These are phyloP conservation scores for Cyberlindnera japonica DNA, from an alignment of 805 yeast species.

Conservation along the genomic window DNA sequence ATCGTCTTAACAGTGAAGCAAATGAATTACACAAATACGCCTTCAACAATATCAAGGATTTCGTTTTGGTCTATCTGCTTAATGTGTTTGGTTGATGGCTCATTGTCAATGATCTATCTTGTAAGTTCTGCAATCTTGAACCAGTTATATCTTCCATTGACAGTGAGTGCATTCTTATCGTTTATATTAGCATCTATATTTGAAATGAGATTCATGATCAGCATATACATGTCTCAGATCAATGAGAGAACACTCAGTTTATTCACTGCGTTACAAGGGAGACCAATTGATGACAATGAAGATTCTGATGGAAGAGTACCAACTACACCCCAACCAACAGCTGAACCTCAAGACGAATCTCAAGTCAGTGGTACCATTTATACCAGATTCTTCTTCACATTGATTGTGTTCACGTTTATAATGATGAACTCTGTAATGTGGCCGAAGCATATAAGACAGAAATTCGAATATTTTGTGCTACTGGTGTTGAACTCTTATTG, in stretches of 20 bases:
- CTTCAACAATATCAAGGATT: conserved; percentile 72
- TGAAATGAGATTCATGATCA: conserved; percentile 69
- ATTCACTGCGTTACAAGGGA: conserved; percentile 63
- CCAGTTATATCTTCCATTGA: conserved; percentile 60
- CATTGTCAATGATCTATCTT: conserved; percentile 58
- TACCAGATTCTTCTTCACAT: conserved; percentile 50
- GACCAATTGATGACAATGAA: conserved; percentile 36
- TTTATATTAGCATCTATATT: conserved; percentile 69
- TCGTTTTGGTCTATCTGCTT: conserved; percentile 66
- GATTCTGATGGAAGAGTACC: conserved; percentile 10
- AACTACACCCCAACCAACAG: conserved; percentile 19
- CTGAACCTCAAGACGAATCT: conserved; percentile 43
- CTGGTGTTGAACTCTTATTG: conserved; percentile 65
- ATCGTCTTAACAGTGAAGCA: conserved; percentile 46
- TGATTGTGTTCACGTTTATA: conserved; percentile 53
- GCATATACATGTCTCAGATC: conserved; percentile 64
- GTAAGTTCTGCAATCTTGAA: conserved; percentile 53
- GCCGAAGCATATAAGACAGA: conserved; percentile 52
- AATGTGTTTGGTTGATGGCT: conserved; percentile 66
- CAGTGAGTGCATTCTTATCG: conserved; percentile 65
- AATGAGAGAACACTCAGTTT: conserved; percentile 67
- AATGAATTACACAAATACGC: conserved; percentile 69
- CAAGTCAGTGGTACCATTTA: conserved; percentile 55
- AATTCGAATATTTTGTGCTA: conserved; percentile 55
- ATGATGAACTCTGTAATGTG: conserved; percentile 56